Evolutionary conservation across 768 basidiomycete genomes (phyloP).

Genomic region (Multifurca ochricompacta): DNA sequence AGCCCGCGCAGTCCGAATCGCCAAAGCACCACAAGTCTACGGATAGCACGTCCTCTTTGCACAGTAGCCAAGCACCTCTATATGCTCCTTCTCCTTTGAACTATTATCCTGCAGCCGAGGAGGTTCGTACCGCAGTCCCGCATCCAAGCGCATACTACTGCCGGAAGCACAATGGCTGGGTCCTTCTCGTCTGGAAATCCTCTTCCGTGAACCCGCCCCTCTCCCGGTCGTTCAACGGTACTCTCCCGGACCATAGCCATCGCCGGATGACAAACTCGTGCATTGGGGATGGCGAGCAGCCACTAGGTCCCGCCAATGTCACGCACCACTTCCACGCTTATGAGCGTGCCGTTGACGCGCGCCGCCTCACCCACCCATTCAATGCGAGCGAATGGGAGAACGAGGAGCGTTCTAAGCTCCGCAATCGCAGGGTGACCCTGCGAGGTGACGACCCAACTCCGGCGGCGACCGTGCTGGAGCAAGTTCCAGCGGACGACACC

Average conservation of each 20-base stretch:
- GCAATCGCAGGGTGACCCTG: constrained; percentile 42
- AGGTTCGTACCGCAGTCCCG: constrained; percentile 61
- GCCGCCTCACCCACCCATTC: constrained; percentile 55
- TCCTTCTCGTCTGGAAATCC: constrained; percentile 62
- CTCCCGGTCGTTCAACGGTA: constrained; percentile 42
- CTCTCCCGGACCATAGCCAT: constrained; percentile 48
- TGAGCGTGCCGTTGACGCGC: constrained; percentile 59
- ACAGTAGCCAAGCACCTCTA: constrained; percentile 16
- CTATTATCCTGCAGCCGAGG: constrained; percentile 46
- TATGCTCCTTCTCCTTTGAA: constrained; percentile 22
- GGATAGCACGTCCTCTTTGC: constrained; percentile 7
- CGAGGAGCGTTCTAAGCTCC: constrained; percentile 43
- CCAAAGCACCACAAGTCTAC: constrained; percentile 1
- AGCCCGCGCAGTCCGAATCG: constrained; percentile 10
- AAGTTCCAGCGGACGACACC: constrained; percentile 24
- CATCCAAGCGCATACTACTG: constrained; percentile 83
- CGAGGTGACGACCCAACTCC: constrained; percentile 11
- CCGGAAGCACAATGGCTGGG: constrained; percentile 76
- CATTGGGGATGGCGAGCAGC: constrained; percentile 41
- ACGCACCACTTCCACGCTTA: constrained; percentile 83
- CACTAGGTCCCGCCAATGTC: constrained; percentile 42
- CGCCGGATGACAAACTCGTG: constrained; percentile 46
- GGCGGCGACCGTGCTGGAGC: constrained; percentile 5
- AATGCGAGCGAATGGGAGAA: constrained; percentile 52
- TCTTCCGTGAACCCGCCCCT: constrained; percentile 56